These are phyloP conservation scores for Ambrosia trifida DNA, from an alignment of 129 eudicot species.

Conservation along the genomic window DNA sequence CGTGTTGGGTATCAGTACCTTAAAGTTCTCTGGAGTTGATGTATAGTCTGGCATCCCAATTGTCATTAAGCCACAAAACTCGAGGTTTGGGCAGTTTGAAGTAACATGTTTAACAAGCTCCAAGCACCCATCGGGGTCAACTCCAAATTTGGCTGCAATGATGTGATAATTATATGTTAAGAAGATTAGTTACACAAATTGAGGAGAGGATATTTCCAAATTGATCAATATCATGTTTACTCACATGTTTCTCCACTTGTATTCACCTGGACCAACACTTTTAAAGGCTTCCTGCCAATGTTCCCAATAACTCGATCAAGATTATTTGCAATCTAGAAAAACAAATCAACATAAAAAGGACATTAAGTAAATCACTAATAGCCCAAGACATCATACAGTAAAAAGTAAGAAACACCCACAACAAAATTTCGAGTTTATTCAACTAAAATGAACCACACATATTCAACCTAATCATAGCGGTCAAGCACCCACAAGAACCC, in stretches of 20 bases:
- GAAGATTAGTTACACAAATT: neutral
- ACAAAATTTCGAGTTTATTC: no score
- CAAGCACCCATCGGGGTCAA: slow-evolving; percentile 79
- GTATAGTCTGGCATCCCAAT: slow-evolving; percentile 98
- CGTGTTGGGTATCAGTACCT: slow-evolving; percentile 41
- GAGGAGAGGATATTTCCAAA: neutral
- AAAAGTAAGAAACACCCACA: neutral
- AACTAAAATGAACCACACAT: slow-evolving; percentile 2
- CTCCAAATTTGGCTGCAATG: slow-evolving; percentile 86
- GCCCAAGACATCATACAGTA: neutral
- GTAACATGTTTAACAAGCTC: slow-evolving; percentile 84
- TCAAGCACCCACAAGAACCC: neutral
- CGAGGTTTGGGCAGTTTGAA: slow-evolving; percentile 78
- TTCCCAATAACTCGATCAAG: slow-evolving; percentile 77
- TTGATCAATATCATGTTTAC: slow-evolving; percentile 30
- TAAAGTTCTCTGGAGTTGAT: slow-evolving; percentile 93
- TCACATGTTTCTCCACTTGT: slow-evolving; percentile 97
- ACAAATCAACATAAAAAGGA: neutral
- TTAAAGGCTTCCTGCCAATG: slow-evolving; percentile 89
- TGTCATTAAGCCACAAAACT: slow-evolving; percentile 94
- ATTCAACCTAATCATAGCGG: neutral
- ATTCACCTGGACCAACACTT: slow-evolving; percentile 88
- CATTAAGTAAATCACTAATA: slow-evolving; percentile 19
- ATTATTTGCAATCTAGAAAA: slow-evolving; percentile 71
- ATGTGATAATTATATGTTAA: neutral